Conservation (phyloP, 306 rosid genomes). For the Senna tora region DNA sequence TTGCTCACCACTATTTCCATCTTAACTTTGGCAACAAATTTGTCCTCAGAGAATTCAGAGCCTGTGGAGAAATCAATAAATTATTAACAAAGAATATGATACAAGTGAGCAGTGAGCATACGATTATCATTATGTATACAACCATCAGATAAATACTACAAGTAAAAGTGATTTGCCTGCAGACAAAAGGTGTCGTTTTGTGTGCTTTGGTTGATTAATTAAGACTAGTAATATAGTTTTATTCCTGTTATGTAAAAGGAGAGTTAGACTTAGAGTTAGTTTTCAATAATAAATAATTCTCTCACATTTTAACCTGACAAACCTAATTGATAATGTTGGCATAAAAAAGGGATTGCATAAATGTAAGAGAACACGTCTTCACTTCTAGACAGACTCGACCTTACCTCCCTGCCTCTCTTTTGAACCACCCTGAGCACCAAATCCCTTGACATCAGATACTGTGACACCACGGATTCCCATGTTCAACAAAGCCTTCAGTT, state of each 20-base stretch:
- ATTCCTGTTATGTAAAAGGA: neutral
- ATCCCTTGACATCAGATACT: slow-evolving; percentile 84
- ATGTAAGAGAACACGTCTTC: slow-evolving; percentile 18
- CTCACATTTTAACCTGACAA: neutral
- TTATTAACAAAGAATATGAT: slow-evolving; percentile 19
- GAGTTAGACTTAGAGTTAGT: neutral
- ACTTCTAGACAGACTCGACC: slow-evolving; percentile 20
- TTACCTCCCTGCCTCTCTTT: slow-evolving; percentile 96
- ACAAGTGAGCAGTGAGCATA: slow-evolving; percentile 23
- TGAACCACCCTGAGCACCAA: slow-evolving; percentile 96
- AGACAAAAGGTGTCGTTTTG: neutral
- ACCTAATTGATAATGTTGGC: neutral
- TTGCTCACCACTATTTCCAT: slow-evolving; percentile 88
- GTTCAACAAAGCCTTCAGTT: slow-evolving; percentile 75
- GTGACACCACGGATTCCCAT: slow-evolving; percentile 93
- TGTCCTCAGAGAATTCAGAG: slow-evolving; percentile 88
- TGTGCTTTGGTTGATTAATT: slow-evolving; percentile 6
- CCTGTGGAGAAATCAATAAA: slow-evolving; percentile 47
- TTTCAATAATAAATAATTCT: slow-evolving; percentile 1
- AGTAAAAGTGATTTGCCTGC: slow-evolving; percentile 21
- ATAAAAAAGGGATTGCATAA: slow-evolving; percentile 17
- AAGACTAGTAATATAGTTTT: too few species aligned
- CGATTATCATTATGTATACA: neutral
- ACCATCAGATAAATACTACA: slow-evolving; percentile 10
- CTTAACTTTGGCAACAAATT: slow-evolving; percentile 85